Evolutionary conservation across 2,329 filamentous ascomycete species (phyloP), one percentile per base, ranked within the genome.

Genomic region (Gremmenia infestans): DNA sequence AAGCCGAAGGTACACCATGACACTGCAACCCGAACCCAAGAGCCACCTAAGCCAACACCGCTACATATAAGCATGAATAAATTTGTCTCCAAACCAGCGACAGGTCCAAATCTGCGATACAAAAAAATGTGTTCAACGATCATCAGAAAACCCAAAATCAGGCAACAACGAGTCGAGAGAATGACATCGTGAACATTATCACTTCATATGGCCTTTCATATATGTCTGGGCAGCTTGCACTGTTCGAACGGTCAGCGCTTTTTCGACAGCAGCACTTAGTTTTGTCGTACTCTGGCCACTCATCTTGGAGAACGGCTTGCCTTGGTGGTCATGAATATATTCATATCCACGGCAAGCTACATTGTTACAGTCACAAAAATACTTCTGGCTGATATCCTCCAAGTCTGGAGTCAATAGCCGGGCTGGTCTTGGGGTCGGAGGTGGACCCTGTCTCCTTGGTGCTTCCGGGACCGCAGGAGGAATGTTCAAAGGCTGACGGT

Each of bases 381-480:
- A 12, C 19, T 23, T 25, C 28, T 50, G 19, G n/a, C 51, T 42
- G 23, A 54, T 32, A n/a, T 57, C 55, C 23, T 57, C 55, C 42
- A 57, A 48, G 8, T 57, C 55, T 32, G 55, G 55, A 40, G 55
- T 54, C 9, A 48, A 48, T 11, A 57, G 15, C n/a, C 55, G 32
- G 23, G 39, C 40, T 25, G 47, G 50, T 39, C 55, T 50, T 25
- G 55, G 55, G 11, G 55, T 51, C 42, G 55, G 55, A 22, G 55
- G 55, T 40, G 51, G 54, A 7, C 37, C n/a, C 14, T 42, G 50
- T 43, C 50, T n/a, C 43, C 37, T 51, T 23, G 55, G 51, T 19
- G 45, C 22, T 12, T 52, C 54, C 8, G 49, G 49, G 23, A 48
- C 48, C 9, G 40, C 17, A 19, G 53, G 53, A 36, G 22, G 53